A percentile compares a stretch with the other conserved stretches of the same genome.
These are phyloP conservation scores for Aspergillus cavernicola DNA, from an alignment of 495 filamentous ascomycete species.

Conservation along the genomic window DNA sequence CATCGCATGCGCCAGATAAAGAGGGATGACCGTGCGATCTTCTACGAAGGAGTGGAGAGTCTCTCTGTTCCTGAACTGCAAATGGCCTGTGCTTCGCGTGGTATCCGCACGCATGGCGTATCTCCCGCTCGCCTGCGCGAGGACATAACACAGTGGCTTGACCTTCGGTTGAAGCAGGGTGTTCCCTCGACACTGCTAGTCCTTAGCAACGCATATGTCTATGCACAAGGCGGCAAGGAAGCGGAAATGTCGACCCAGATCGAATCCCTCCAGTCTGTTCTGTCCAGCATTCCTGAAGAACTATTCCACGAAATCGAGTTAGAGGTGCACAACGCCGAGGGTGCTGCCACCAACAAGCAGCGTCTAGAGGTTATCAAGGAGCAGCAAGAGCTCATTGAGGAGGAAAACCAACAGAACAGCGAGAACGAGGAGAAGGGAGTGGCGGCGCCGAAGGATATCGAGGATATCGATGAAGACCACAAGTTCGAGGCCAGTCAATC, in stretches of 20 bases:
- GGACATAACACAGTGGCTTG: slow-evolving; percentile 91
- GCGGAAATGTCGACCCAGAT: slow-evolving; percentile 85
- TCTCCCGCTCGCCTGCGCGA: slow-evolving; percentile 83
- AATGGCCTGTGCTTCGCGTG: slow-evolving; percentile 82
- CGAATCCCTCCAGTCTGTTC: slow-evolving; percentile 85
- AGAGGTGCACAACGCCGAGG: slow-evolving; percentile 95
- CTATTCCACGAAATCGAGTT: slow-evolving; percentile 99
- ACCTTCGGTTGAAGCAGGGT: slow-evolving; percentile 86
- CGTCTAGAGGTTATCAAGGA: slow-evolving; percentile 98
- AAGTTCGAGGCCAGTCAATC: slow-evolving; percentile 34
- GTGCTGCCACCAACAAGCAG: slow-evolving; percentile 97
- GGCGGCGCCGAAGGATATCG: slow-evolving; percentile 60
- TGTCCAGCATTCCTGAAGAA: slow-evolving; percentile 94
- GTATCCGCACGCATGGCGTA: slow-evolving; percentile 87
- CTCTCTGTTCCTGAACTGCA: slow-evolving; percentile 93
- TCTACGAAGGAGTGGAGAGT: slow-evolving; percentile 88
- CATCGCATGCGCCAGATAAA: slow-evolving; percentile 99
- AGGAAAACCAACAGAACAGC: slow-evolving; percentile 89
- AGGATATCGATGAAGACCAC: slow-evolving; percentile 70
- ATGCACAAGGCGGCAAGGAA: slow-evolving; percentile 79
- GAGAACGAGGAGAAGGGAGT: slow-evolving; percentile 59
- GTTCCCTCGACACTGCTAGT: slow-evolving; percentile 94
- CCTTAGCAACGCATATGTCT: slow-evolving; percentile 95
- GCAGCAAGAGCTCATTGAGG: slow-evolving; percentile 96
- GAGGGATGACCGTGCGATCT: slow-evolving; percentile 92